Evolutionary conservation across 805 yeast species (phyloP).

Genomic region (Saturnispora bothae): DNA sequence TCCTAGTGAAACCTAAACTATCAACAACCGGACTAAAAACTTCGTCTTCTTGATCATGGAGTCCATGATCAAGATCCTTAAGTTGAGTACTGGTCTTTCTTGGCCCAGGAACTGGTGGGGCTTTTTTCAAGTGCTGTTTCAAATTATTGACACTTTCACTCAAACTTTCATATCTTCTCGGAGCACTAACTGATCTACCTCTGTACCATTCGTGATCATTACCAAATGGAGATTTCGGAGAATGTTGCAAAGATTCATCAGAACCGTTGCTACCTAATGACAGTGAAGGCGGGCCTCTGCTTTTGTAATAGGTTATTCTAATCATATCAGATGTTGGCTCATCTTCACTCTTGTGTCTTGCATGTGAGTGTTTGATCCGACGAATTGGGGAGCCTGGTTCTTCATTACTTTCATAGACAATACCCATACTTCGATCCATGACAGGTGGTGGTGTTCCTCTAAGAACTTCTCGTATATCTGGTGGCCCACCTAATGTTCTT

Average conservation of each 20-base stretch:
- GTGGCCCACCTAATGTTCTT: slow-evolving; percentile 5
- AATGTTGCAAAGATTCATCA: background rate
- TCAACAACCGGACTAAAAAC: slow-evolving; percentile 1
- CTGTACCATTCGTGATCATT: slow-evolving; percentile 6
- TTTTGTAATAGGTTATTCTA: slow-evolving; percentile 4
- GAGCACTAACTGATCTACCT: slow-evolving; percentile 14
- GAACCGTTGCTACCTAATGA: background rate
- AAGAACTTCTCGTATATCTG: slow-evolving; percentile 5
- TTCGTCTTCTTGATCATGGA: background rate
- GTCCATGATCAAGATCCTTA: too few species aligned
- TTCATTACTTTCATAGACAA: slow-evolving; percentile 23
- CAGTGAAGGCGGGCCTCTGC: slow-evolving; percentile 1
- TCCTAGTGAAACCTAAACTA: background rate
- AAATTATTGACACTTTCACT: slow-evolving; percentile 15
- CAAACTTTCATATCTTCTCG: slow-evolving; percentile 18
- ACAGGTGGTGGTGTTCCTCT: slow-evolving; percentile 9
- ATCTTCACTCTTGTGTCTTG: slow-evolving; percentile 4
- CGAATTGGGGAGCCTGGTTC: background rate
- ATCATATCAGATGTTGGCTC: background rate
- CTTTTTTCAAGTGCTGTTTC: slow-evolving; percentile 9
- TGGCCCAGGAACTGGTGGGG: slow-evolving; percentile 9
- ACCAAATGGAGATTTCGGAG: slow-evolving; percentile 4
- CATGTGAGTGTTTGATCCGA: background rate
- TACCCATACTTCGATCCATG: slow-evolving; percentile 21
- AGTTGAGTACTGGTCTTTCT: too few species aligned